These are phyloP conservation scores for Waltergamsia citrina DNA, from an alignment of 2,329 filamentous ascomycete genomes.

Conservation along the genomic window DNA sequence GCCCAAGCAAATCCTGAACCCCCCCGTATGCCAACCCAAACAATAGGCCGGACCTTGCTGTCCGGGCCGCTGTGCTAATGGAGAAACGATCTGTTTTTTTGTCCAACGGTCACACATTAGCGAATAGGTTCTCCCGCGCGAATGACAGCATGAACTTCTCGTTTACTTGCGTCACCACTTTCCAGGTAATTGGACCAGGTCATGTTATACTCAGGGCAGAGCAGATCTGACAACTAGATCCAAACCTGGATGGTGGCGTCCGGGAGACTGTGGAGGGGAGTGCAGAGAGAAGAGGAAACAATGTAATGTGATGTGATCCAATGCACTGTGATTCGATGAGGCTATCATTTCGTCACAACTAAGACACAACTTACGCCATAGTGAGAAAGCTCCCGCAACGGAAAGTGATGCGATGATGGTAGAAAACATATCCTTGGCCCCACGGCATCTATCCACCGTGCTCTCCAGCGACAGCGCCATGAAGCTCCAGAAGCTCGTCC, in stretches of 20 bases:
- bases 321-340: no score
- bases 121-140: no score
- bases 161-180: no score
- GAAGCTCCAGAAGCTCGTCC: conserved; percentile 62
- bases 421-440: conserved; percentile 65
- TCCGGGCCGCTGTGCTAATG: conserved; percentile 64
- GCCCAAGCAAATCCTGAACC: conserved; percentile 64
- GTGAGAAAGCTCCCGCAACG: conserved; percentile 77
- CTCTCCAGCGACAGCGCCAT: conserved; percentile 78
- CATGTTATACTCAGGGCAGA: no score
- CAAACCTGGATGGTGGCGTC: no score
- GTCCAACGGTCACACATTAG: not conserved
- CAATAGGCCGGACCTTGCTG: conserved; percentile 69
- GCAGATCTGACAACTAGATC: no score
- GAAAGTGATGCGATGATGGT: conserved; percentile 76
- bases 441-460: conserved; percentile 66
- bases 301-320: no score
- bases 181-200: no score
- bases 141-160: no score
- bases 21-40: conserved; percentile 75
- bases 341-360: no score
- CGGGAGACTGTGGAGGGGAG: no score
- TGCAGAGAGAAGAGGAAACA: no score
- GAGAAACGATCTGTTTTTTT: conserved; percentile 65
- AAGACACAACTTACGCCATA: conserved; percentile 77